These are phyloP conservation scores for Boletus tylopilopsis DNA, from an alignment of 768 basidiomycete species.

Conservation along the genomic window DNA sequence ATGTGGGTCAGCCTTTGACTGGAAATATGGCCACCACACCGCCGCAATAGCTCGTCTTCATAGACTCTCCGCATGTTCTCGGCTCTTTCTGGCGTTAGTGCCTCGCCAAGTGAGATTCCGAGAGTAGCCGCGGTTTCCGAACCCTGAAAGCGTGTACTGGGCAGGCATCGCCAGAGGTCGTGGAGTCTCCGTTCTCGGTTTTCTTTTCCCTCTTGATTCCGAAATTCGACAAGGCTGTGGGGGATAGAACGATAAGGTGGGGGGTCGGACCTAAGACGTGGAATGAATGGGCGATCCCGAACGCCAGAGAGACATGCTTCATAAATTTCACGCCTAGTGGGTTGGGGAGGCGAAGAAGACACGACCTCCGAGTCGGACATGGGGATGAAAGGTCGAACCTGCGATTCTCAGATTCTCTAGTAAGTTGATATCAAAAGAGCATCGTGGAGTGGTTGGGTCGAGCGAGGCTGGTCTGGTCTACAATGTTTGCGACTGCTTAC, in stretches of 20 bases:
- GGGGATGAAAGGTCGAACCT: constrained; percentile 18
- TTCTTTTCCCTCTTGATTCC: constrained; percentile 57
- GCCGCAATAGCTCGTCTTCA: constrained; percentile 67
- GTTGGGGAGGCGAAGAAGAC: constrained; percentile 24
- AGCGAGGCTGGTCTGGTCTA: constrained; percentile 19
- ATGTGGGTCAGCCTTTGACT: constrained; percentile 44
- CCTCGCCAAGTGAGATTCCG: constrained; percentile 13
- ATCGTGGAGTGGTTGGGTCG: constrained; percentile 21
- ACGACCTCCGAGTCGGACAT: constrained; percentile 29
- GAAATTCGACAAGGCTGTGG: constrained; percentile 60
- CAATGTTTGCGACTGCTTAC: constrained; percentile 34
- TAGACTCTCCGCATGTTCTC: constrained; percentile 66
- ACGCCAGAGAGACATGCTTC: constrained; percentile 51
- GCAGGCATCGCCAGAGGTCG: constrained; percentile 61
- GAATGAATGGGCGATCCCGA: constrained; percentile 53
- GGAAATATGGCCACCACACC: constrained; percentile 44
- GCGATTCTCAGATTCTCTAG: constrained; percentile 14
- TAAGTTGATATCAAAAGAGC: constrained; percentile 22
- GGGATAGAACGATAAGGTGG: constrained; percentile 37
- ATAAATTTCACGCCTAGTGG: constrained; percentile 48
- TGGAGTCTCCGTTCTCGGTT: constrained; percentile 57
- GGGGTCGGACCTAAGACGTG: constrained; percentile 56
- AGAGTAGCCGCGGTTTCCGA: constrained; percentile 21
- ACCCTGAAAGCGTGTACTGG: constrained; percentile 28
- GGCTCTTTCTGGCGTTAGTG: constrained; percentile 51